Conservation (phyloP, 2,329 filamentous ascomycete species). For the Pseudovirgaria hyperparasitica region DNA sequence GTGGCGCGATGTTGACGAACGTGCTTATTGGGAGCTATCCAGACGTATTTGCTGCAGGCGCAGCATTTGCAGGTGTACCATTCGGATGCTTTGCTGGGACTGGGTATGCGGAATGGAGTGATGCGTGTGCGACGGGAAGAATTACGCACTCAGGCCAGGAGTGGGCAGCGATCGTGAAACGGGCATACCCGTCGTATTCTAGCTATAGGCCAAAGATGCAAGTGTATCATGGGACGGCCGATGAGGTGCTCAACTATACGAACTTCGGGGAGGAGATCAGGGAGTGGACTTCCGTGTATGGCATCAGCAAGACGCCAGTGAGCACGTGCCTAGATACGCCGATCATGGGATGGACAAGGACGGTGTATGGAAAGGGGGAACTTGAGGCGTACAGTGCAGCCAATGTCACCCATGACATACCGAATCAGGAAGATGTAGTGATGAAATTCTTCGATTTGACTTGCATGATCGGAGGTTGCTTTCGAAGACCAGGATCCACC, state of each 20-base stretch:
- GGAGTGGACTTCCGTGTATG: constrained; percentile 21
- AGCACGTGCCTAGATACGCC: constrained; percentile 14
- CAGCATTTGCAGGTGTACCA: constrained; percentile 20
- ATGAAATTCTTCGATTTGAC: constrained; percentile 20
- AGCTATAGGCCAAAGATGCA: constrained; percentile 20
- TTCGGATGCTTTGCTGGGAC: constrained; percentile 22
- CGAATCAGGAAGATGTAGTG: constrained; percentile 17
- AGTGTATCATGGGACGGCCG: constrained; percentile 16
- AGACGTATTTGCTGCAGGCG: constrained; percentile 21
- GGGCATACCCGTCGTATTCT: constrained; percentile 17
- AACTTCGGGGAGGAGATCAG: constrained; percentile 22
- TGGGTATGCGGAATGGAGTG: constrained; percentile 19
- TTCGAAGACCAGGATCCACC: not conserved
- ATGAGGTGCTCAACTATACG: constrained; percentile 16
- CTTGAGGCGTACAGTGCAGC: constrained; percentile 20
- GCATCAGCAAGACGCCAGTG: constrained; percentile 11
- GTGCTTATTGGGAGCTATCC: constrained; percentile 20
- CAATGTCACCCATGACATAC: constrained; percentile 18
- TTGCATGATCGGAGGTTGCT: constrained; percentile 7
- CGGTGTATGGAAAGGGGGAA: constrained; percentile 14
- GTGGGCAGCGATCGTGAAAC: constrained; percentile 16
- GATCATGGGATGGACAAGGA: constrained; percentile 17
- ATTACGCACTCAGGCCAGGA: constrained; percentile 17
- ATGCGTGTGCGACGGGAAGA: constrained; percentile 17
- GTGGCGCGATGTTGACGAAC: constrained; percentile 24